phyloP scores from a whole-genome alignment of 768 basidiomycete genomes.

The Crepidotus variabilis region DNA sequence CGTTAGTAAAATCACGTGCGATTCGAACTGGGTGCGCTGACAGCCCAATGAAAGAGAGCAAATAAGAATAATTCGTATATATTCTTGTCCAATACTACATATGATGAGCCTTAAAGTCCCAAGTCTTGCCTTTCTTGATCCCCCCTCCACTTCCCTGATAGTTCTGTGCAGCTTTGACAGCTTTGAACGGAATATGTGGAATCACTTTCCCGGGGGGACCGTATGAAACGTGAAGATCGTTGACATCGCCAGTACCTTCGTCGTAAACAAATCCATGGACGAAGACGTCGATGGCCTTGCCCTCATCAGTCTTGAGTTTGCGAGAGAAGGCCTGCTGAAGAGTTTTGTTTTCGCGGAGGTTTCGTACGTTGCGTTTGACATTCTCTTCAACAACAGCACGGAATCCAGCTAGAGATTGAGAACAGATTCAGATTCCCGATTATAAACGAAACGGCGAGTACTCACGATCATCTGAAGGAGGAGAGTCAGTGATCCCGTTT shows the following conservation, averaged over 20 bases:
- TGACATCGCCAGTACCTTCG: slow-evolving; percentile 43
- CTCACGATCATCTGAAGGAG: slow-evolving; percentile 21
- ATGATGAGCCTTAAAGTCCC: slow-evolving; percentile 13
- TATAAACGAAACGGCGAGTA: not conserved
- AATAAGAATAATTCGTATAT: not conserved
- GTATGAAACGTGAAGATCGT: slow-evolving; percentile 42
- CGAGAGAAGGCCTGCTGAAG: slow-evolving; percentile 20
- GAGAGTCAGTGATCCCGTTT: slow-evolving; percentile 17
- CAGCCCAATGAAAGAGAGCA: too few relatives aligned
- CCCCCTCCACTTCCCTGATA: slow-evolving; percentile 17
- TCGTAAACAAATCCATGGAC: slow-evolving; percentile 61
- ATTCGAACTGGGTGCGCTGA: too few relatives aligned
- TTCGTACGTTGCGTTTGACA: slow-evolving; percentile 38
- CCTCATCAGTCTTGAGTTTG: slow-evolving; percentile 18
- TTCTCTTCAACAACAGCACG: slow-evolving; percentile 47
- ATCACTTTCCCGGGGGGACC: slow-evolving; percentile 33
- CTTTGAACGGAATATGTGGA: slow-evolving; percentile 29
- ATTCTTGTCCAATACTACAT: not conserved
- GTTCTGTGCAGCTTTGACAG: slow-evolving; percentile 24
- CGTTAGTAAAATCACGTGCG: too few relatives aligned
- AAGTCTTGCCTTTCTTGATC: slow-evolving; percentile 22
- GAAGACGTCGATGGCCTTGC: slow-evolving; percentile 28
- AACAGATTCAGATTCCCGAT: not conserved
- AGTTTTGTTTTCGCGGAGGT: slow-evolving; percentile 34
- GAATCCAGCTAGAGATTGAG: slow-evolving; percentile 26